Percentiles rank a stretch among this genome's conserved stretches.
phyloP scores from a whole-genome alignment of 129 eudicot genomes.

The Artemisia annua region DNA sequence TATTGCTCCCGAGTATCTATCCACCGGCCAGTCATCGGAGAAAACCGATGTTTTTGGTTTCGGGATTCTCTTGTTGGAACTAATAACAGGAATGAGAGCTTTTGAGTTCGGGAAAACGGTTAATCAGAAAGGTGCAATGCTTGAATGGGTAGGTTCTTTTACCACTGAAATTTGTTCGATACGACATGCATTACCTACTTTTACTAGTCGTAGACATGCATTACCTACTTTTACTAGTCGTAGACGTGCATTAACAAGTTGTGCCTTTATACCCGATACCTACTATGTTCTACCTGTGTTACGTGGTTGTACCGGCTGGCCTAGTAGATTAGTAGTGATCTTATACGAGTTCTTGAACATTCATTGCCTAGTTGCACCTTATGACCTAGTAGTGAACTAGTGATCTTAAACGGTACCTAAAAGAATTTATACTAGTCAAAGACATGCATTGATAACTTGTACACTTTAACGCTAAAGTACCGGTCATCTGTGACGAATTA shows the following conservation, averaged over 20 bases:
- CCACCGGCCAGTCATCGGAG: constrained; percentile 97
- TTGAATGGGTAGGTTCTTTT: constrained; percentile 75
- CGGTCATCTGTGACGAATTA: constrained; percentile 12
- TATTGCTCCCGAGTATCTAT: constrained; percentile 95
- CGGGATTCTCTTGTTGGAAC: constrained; percentile 74
- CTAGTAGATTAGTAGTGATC: neutral
- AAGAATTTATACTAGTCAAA: neutral
- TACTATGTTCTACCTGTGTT: neutral
- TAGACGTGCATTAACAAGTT: neutral
- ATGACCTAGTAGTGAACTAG: neutral
- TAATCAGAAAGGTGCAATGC: constrained; percentile 86
- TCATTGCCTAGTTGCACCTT: constrained; percentile 14
- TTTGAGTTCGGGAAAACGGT: constrained; percentile 70
- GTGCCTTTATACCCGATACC: too few species aligned
- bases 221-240: neutral
- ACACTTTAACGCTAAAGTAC: constrained; percentile 7
- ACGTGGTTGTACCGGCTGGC: neutral
- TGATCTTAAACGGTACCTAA: neutral
- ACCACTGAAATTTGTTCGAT: neutral
- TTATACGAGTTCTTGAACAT: neutral
- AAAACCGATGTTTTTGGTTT: constrained; percentile 95
- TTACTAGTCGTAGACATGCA: neutral
- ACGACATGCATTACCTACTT: neutral
- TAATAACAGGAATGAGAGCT: constrained; percentile 76
- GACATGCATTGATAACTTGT: constrained; percentile 21